These are phyloP conservation scores for Lactarius evosmus DNA, from an alignment of 768 basidiomycete genomes.

Conservation along the genomic window DNA sequence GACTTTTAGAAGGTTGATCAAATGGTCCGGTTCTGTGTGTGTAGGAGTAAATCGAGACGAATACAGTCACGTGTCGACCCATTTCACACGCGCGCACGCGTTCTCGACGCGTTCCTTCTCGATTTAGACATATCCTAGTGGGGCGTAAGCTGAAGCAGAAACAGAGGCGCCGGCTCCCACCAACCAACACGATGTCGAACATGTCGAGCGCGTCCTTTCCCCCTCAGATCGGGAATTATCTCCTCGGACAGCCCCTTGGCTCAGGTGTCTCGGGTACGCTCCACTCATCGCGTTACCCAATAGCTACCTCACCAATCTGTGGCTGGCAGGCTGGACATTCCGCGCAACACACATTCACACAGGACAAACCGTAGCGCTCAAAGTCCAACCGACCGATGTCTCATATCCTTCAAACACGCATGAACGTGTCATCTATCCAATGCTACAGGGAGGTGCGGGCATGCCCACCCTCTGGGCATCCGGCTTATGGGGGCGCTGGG, in stretches of 20 bases:
- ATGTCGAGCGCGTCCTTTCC: conserved; percentile 31
- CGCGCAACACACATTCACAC: conserved; percentile 57
- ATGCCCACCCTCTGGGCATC: conserved; percentile 71
- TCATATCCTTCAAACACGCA: conserved; percentile 75
- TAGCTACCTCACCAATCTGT: not conserved
- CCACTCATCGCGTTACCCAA: not conserved
- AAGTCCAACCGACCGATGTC: conserved; percentile 65
- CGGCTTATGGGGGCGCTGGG: conserved; percentile 34
- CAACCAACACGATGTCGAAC: conserved; percentile 3
- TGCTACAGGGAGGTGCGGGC: conserved; percentile 66
- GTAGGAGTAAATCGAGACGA: not conserved
- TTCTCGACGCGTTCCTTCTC: conserved; percentile 1
- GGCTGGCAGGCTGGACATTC: conserved; percentile 64
- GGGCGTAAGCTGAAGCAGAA: not conserved
- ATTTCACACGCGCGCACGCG: not conserved
- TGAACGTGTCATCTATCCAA: conserved; percentile 65
- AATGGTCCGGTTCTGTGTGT: too few species aligned
- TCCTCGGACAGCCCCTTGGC: conserved; percentile 55
- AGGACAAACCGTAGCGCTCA: conserved; percentile 63
- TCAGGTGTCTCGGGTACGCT: conserved; percentile 69
- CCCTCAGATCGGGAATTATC: conserved; percentile 55
- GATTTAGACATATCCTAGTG: not conserved
- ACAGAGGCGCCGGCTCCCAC: not conserved
- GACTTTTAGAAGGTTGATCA: too few species aligned
- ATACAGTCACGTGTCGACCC: conserved; percentile 8